A percentile compares a stretch with the other conserved stretches of the same genome.
These are phyloP conservation scores for Nothophaeocryptopus gaeumannii DNA, from an alignment of 2,329 filamentous ascomycete genomes.

Conservation along the genomic window DNA sequence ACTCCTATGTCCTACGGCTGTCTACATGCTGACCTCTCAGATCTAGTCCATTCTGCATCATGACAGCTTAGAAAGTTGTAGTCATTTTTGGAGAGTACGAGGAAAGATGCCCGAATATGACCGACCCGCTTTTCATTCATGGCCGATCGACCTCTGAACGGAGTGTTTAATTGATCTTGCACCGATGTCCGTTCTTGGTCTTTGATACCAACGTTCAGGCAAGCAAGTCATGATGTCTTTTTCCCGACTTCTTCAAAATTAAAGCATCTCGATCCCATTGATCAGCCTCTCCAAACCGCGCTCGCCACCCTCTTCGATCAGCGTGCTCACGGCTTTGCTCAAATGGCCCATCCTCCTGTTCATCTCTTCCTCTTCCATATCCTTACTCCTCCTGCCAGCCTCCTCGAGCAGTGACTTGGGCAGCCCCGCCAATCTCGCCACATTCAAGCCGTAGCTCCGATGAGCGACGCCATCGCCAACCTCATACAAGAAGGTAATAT, in stretches of 20 bases:
- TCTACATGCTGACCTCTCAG: too few relatives aligned
- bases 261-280: constrained; percentile 46
- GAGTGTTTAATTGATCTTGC: too few relatives aligned
- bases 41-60: too few relatives aligned
- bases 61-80: too few relatives aligned
- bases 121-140: too few relatives aligned
- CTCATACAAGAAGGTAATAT: constrained; percentile 93
- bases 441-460: constrained; percentile 90
- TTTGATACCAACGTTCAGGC: too few relatives aligned
- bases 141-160: too few relatives aligned
- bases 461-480: constrained; percentile 88
- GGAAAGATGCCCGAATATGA: too few relatives aligned
- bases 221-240: too few relatives aligned
- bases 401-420: constrained; percentile 73
- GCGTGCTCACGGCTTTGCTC: constrained; percentile 20
- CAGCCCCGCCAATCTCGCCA: constrained; percentile 79
- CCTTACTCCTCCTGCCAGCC: constrained; percentile 72
- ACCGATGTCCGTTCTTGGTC: too few relatives aligned
- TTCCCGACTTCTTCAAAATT: constrained; percentile 3
- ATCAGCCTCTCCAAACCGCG: constrained; percentile 41
- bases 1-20: too few relatives aligned
- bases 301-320: constrained; percentile 23
- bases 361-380: constrained; percentile 73
- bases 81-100: too few relatives aligned
- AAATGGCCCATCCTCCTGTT: constrained; percentile 56